These are phyloP conservation scores for Kwoniella newhampshirensis DNA, from an alignment of 768 basidiomycete species.

Conservation along the genomic window DNA sequence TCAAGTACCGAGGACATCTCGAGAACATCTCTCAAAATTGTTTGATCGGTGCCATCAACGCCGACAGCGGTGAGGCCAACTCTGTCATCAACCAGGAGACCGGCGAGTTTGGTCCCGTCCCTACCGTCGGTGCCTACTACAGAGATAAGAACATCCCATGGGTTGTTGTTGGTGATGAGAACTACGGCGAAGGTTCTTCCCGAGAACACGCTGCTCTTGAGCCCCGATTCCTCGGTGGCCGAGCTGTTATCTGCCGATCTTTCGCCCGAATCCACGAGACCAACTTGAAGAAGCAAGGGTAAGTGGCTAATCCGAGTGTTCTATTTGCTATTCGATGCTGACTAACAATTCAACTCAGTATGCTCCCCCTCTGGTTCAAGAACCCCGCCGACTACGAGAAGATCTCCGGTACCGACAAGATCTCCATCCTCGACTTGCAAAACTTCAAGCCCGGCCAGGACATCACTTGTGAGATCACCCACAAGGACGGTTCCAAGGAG, in stretches of 20 bases:
- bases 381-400: conserved; percentile 94
- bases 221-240: conserved; percentile 59
- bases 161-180: conserved; percentile 82
- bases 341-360: too few species aligned
- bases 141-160: conserved; percentile 86
- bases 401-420: conserved; percentile 78
- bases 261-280: conserved; percentile 92
- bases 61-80: conserved; percentile 94
- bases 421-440: conserved; percentile 85
- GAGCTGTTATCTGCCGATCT: conserved; percentile 92
- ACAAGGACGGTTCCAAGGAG: conserved; percentile 75
- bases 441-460: conserved; percentile 88
- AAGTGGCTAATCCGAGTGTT: too few species aligned
- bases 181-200: conserved; percentile 97
- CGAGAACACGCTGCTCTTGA: conserved; percentile 78
- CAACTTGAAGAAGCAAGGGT: conserved; percentile 86
- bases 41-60: conserved; percentile 94
- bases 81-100: conserved; percentile 81
- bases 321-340: too few species aligned
- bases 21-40: conserved; percentile 99
- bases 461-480: conserved; percentile 77
- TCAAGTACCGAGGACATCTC: conserved; percentile 98
- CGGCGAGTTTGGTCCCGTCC: conserved; percentile 81
- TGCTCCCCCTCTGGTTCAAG: conserved; percentile 92
- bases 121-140: conserved; percentile 81